Evolutionary conservation across 2,329 filamentous ascomycete genomes (phyloP).

Genomic region (Penicillium sp.): DNA sequence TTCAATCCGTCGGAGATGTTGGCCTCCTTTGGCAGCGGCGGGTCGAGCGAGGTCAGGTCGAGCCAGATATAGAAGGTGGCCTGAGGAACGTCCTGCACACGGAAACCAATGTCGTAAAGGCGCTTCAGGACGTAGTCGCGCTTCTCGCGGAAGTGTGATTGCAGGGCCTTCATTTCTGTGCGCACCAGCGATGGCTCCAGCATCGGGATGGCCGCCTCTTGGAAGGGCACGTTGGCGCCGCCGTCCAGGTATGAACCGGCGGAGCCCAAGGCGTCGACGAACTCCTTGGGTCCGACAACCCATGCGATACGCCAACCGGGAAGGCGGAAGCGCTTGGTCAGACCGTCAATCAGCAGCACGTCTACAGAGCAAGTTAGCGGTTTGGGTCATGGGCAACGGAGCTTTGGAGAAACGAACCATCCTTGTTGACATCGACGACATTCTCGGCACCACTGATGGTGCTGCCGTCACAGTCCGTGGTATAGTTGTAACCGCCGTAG

Average conservation of each 20-base stretch:
- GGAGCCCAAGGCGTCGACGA: slow-evolving; percentile 87
- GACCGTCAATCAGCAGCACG: slow-evolving; percentile 89
- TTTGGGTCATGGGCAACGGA: background rate
- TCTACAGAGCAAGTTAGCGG: slow-evolving; percentile 46
- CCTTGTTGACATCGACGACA: slow-evolving; percentile 81
- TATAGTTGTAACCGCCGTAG: slow-evolving; percentile 96
- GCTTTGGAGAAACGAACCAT: slow-evolving; percentile 43
- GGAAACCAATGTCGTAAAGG: slow-evolving; percentile 81
- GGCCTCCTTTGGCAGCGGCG: slow-evolving; percentile 57
- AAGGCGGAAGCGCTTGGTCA: slow-evolving; percentile 94
- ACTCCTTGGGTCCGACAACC: slow-evolving; percentile 94
- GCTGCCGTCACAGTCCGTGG: slow-evolving; percentile 81
- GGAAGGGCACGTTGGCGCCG: slow-evolving; percentile 91
- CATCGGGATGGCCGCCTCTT: slow-evolving; percentile 89
- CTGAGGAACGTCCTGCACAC: slow-evolving; percentile 78
- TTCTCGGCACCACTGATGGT: slow-evolving; percentile 90
- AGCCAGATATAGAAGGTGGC: slow-evolving; percentile 93
- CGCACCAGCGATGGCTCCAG: slow-evolving; percentile 80
- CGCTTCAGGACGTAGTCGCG: slow-evolving; percentile 84
- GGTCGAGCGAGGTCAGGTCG: slow-evolving; percentile 52
- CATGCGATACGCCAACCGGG: slow-evolving; percentile 96
- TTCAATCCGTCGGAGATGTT: slow-evolving; percentile 89
- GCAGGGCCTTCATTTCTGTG: slow-evolving; percentile 83
- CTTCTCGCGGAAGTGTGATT: slow-evolving; percentile 87
- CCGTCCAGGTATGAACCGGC: slow-evolving; percentile 94